Base-by-base conservation (phyloP, 371 early-diverging fungal species). In the Chytridium lagenaria region DNA sequence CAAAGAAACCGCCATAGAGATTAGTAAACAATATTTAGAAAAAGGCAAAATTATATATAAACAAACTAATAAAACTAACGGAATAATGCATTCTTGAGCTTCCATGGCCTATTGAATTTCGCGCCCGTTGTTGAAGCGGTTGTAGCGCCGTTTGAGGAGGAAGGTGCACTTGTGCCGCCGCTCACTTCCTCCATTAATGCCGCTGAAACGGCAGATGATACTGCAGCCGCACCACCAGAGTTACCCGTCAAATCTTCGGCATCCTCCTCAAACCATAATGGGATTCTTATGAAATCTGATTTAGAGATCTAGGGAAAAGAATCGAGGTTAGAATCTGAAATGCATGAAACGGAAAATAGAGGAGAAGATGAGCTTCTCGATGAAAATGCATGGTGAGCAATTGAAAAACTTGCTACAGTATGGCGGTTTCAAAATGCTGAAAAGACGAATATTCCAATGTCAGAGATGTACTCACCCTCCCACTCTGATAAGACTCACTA, bases 231-330 rank as follows among this genome's bases (percentile, higher is more conserved):
- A n/a, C n/a, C n/a, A n/a, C n/a, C n/a, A n/a, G n/a, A n/a, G n/a
- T n/a, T n/a, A n/a, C n/a, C n/a, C n/a, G n/a, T n/a, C 1, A 10
- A 49, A 22, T 77, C 75, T 22, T 77, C 80, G 10, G 23, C 30
- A 2, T 79, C 81, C n/a, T 80, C 78, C 61, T 83, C 84, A 70
- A 82, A 83, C 86, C 84, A 85, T 1, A 85, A 70, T 23, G 79
- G 68, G 30, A 77, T 67, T 23, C 49, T 33, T 67, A 79, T n/a
- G 68, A 78, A 83, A 63, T 83, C 84, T n/a, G 59, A 33, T 39
- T 63, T 70, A 26, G 51, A 70, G 16, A 83, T 71, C 78, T 77
- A 52, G 2, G 0, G 1, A n/a, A 51, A 31, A 16, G 50, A 33
- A n/a, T n/a, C 7, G 31, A 34, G 22, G 2, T 33, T 37, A 22